Conservation (phyloP, 2,329 filamentous ascomycete genomes). For the Monilinia polystroma region DNA sequence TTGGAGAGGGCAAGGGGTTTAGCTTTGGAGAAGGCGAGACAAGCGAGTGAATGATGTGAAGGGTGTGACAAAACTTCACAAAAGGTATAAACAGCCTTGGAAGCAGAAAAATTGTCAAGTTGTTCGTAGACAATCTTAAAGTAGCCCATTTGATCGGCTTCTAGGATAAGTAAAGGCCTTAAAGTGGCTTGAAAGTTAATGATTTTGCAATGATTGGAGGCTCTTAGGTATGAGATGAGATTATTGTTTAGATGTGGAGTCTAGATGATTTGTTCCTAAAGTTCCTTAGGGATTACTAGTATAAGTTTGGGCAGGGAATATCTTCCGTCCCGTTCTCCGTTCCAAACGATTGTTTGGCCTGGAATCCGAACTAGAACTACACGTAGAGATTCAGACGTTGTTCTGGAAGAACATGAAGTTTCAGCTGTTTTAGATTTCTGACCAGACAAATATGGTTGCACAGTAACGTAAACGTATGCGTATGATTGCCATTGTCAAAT, state of each 20-base stretch:
- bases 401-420: not conserved
- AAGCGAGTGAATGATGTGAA: not conserved
- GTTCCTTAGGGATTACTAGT: not conserved
- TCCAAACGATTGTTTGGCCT: not conserved
- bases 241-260: not conserved
- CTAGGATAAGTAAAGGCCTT: constrained; percentile 10
- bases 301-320: not conserved
- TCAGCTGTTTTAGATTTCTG: constrained; percentile 7
- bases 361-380: not conserved
- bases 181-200: not conserved
- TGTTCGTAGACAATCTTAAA: not conserved
- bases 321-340: not conserved
- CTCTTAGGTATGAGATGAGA: constrained; percentile 11
- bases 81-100: not conserved
- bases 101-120: too few species aligned
- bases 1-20: constrained; percentile 9
- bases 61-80: not conserved
- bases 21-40: not conserved
- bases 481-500: not conserved
- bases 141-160: not conserved
- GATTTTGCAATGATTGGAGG: not conserved
- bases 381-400: not conserved
- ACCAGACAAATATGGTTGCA: not conserved
- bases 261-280: constrained; percentile 1
- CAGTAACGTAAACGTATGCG: too few species aligned